Evolutionary conservation across 257 asterid genomes (phyloP).

Genomic region (Solanum chilense): DNA sequence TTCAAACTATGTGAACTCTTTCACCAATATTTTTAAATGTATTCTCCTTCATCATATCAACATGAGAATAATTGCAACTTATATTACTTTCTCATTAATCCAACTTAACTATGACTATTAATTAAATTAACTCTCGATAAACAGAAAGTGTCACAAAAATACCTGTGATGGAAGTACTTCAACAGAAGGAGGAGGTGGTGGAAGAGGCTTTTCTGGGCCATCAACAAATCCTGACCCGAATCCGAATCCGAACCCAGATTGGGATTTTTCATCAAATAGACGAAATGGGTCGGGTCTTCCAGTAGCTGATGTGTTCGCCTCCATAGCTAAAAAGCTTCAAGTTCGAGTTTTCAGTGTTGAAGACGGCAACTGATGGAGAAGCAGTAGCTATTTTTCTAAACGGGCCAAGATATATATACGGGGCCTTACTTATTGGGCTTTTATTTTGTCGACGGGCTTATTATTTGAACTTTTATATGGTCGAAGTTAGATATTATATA

Average conservation of each 20-base stretch:
- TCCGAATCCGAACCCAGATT: constrained; percentile 37
- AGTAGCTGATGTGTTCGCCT: neutral
- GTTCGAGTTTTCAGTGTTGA: neutral
- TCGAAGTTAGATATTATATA: neutral
- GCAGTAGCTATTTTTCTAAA: neutral
- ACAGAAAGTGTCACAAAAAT: neutral
- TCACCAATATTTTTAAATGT: neutral
- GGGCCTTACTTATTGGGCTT: neutral
- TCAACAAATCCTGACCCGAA: constrained; percentile 47
- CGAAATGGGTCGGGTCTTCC: constrained; percentile 15
- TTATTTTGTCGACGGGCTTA: neutral
- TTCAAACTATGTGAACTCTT: too few species aligned
- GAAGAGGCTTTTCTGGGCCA: constrained; percentile 34
- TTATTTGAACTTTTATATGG: neutral
- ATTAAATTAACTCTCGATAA: neutral
- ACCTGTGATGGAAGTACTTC: constrained; percentile 72
- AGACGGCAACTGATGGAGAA: neutral
- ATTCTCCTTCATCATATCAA: too few species aligned
- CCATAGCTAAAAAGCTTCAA: neutral
- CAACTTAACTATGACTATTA: neutral
- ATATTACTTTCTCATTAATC: neutral
- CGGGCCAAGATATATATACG: constrained; percentile 17
- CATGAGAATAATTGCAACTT: neutral
- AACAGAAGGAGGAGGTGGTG: constrained; percentile 69
- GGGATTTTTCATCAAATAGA: constrained; percentile 45